Evolutionary conservation across 179 eudicot genomes (phyloP).

Genomic region (Pouteria campechiana): DNA sequence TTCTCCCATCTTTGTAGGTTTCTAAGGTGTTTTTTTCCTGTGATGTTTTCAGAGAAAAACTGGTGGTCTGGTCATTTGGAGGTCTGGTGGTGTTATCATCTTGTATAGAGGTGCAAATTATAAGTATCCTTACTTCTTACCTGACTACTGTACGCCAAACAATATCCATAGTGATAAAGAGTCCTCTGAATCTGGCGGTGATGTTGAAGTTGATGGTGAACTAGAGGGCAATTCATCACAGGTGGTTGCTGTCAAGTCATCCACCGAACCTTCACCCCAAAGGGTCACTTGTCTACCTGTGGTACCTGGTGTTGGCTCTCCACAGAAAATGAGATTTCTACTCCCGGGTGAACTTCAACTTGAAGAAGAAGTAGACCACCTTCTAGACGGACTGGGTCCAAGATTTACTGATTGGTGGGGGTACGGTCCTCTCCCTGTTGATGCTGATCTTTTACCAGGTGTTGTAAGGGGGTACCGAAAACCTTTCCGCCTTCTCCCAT

Average conservation of each 20-base stretch:
- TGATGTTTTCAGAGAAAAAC: constrained; percentile 69
- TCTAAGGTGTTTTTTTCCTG: constrained; percentile 5
- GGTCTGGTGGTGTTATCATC: constrained; percentile 80
- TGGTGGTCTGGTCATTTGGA: constrained; percentile 95
- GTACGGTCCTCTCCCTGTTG: constrained; percentile 85
- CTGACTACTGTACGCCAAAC: constrained; percentile 17
- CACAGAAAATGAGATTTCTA: constrained; percentile 59
- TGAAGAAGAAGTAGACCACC: constrained; percentile 63
- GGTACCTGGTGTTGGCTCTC: constrained; percentile 77
- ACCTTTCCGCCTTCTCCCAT: constrained; percentile 96
- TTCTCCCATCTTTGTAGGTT: neutral
- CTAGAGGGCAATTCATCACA: constrained; percentile 21
- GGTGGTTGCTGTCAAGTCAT: constrained; percentile 13
- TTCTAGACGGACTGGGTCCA: constrained; percentile 91
- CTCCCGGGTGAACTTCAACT: constrained; percentile 86
- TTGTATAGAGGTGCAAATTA: constrained; percentile 82
- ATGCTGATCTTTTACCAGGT: constrained; percentile 95
- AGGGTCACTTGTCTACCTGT: constrained; percentile 34
- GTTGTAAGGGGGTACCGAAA: constrained; percentile 62
- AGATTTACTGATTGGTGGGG: constrained; percentile 99
- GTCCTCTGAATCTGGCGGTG: constrained; percentile 12
- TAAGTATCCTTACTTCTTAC: constrained; percentile 72
- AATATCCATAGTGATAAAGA: constrained; percentile 15
- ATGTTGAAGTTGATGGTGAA: constrained; percentile 10
- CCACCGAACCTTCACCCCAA: constrained; percentile 10